phyloP scores from a whole-genome alignment of 2,329 filamentous ascomycete genomes.

The Colletotrichum viniferum region DNA sequence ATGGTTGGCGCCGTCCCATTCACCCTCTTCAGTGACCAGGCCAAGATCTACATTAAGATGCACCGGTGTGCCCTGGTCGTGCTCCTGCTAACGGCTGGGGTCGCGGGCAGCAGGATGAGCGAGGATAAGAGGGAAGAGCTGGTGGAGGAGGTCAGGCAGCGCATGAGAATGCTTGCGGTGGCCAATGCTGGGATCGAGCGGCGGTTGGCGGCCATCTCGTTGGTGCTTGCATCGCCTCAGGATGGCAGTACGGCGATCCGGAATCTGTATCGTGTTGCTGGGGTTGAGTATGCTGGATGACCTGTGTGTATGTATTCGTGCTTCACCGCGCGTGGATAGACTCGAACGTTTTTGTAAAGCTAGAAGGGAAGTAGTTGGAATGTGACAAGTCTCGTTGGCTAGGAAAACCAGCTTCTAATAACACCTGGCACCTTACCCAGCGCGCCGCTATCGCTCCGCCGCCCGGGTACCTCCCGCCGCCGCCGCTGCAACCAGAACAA shows the following conservation, averaged over 20 bases:
- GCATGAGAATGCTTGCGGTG: not conserved
- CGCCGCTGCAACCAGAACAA: not conserved
- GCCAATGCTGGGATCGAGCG: not conserved
- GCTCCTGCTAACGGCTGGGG: not conserved
- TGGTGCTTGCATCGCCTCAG: not conserved
- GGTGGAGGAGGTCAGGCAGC: not conserved
- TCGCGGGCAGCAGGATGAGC: not conserved
- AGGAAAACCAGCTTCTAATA: not conserved
- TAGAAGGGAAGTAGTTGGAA: not conserved
- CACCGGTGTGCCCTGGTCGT: not conserved
- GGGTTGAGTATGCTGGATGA: not conserved
- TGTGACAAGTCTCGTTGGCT: not conserved
- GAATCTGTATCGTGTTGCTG: not conserved
- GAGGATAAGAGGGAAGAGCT: not conserved
- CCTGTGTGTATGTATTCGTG: not conserved
- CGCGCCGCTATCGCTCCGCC: not conserved
- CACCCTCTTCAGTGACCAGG: not conserved
- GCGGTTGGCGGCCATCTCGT: not conserved
- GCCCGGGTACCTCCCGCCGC: not conserved
- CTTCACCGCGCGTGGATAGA: not conserved
- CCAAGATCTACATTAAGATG: not conserved
- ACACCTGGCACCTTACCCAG: not conserved
- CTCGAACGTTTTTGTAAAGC: not conserved
- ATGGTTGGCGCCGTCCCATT: not conserved
- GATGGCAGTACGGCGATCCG: not conserved